phyloP scores from a whole-genome alignment of 2,329 filamentous ascomycete species.

The Botrytis sinoallii region DNA sequence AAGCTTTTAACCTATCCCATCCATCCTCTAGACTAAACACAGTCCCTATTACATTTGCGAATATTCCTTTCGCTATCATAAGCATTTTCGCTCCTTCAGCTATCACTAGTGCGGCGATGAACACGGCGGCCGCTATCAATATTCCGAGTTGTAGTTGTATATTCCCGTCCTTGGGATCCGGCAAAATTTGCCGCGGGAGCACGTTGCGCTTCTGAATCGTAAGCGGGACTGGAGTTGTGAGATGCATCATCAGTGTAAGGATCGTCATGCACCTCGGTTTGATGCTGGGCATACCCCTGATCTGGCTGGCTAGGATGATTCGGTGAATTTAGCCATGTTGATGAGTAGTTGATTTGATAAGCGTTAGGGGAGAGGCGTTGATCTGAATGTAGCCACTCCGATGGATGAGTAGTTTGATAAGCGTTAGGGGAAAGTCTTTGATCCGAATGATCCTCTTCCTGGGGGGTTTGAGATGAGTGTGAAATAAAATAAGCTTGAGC shows the following conservation, averaged over 20 bases:
- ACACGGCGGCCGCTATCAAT: neutral
- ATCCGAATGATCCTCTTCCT: neutral
- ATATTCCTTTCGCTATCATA: neutral
- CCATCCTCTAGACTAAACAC: neutral
- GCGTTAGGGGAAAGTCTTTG: neutral
- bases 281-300: neutral
- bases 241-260: neutral
- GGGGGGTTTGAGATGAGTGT: neutral
- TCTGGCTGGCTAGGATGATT: neutral
- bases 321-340: neutral
- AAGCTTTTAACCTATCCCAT: neutral
- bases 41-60: no score
- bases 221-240: neutral
- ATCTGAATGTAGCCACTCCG: neutral
- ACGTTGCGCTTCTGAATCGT: neutral
- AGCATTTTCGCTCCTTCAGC: neutral
- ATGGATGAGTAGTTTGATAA: neutral
- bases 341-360: neutral
- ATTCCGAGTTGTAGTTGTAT: neutral
- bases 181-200: no score
- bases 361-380: neutral
- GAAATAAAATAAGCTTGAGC: neutral
- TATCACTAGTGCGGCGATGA: rapidly evolving
- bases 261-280: neutral
- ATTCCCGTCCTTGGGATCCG: neutral